Evolutionary conservation across 2,329 filamentous ascomycete species (phyloP).

Genomic region (Pyrenochaeta sp.): DNA sequence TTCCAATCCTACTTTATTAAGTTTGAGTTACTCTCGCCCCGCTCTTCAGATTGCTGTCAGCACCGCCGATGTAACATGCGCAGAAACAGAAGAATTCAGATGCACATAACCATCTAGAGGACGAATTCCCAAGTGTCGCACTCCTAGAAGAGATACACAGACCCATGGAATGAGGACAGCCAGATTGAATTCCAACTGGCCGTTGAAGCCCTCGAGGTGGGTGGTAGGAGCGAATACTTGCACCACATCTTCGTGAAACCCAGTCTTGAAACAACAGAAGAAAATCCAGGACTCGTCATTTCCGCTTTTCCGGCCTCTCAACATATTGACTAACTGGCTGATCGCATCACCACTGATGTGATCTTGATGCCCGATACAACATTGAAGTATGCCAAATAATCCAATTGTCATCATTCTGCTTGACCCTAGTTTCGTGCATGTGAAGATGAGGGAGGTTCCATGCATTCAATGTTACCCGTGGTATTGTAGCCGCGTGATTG

Average conservation of each 20-base stretch:
- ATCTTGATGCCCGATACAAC: background rate
- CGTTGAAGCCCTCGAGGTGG: background rate
- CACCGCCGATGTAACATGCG: background rate
- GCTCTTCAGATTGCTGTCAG: background rate
- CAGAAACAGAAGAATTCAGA: background rate
- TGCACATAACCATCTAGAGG: background rate
- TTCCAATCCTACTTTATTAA: background rate
- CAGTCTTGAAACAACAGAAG: background rate
- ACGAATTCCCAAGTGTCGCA: background rate
- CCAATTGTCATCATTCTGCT: too few species aligned
- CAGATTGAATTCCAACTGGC: background rate
- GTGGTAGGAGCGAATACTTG: background rate
- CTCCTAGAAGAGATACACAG: background rate
- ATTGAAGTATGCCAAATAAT: background rate
- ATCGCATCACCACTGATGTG: background rate
- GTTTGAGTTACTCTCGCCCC: background rate
- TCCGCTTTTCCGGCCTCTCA: background rate
- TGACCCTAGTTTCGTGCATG: background rate
- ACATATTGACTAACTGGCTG: background rate
- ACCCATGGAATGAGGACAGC: background rate
- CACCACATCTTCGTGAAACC: slow-evolving; percentile 2
- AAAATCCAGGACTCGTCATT: background rate
- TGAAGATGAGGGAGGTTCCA: background rate
- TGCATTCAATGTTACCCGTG: background rate
- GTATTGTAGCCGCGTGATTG: background rate